Evolutionary conservation across 73 alveolate genomes (phyloP).

Genomic region (Paramecium primaurelia): DNA sequence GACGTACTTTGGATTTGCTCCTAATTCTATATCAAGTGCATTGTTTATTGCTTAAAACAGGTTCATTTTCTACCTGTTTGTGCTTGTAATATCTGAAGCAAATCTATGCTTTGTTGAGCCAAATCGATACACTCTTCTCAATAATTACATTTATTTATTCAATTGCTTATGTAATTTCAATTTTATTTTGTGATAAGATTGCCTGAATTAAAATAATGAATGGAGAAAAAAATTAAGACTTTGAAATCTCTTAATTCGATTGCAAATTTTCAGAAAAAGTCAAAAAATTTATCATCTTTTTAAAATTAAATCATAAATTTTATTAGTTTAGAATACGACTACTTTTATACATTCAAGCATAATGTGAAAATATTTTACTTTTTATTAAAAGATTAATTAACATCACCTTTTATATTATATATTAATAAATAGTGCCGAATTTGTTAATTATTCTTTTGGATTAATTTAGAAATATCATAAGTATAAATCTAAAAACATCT

Average conservation of each 20-base stretch:
- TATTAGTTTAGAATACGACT: not conserved
- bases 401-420: no score
- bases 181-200: not conserved
- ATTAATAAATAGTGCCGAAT: no score
- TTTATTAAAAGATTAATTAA: not conserved
- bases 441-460: no score
- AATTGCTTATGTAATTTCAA: not conserved
- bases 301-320: not conserved
- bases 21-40: constrained; percentile 77
- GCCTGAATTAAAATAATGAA: not conserved
- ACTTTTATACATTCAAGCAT: not conserved
- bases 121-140: not conserved
- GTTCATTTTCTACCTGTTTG: constrained; percentile 62
- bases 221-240: not conserved
- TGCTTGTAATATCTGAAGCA: constrained; percentile 37
- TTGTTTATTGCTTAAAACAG: constrained; percentile 74
- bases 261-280: not conserved
- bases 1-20: constrained; percentile 61
- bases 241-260: not conserved
- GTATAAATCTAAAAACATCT: no score
- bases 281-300: not conserved
- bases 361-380: no score
- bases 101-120: constrained; percentile 49
- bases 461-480: no score
- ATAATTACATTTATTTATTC: not conserved